Evolutionary conservation across 305 asterid species (phyloP).

Genomic region (Fraxinus nigra): DNA sequence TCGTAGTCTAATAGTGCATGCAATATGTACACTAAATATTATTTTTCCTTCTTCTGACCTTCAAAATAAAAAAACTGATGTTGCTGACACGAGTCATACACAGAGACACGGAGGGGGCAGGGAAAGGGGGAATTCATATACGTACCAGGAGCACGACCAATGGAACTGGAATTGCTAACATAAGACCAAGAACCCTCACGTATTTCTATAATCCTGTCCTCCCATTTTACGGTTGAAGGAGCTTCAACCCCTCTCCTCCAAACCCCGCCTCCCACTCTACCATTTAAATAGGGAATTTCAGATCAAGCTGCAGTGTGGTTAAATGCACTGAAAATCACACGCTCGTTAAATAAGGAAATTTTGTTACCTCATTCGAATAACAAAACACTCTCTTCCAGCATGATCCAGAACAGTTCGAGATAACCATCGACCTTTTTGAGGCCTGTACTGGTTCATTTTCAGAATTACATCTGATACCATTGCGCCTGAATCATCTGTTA

Average conservation of each 20-base stretch:
- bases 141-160: constrained; percentile 87
- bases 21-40: background rate
- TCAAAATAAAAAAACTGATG: background rate
- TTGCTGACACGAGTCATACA: background rate
- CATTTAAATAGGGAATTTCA: constrained; percentile 2
- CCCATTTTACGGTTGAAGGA: constrained; percentile 77
- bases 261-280: constrained; percentile 77
- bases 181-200: constrained; percentile 92
- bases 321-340: background rate
- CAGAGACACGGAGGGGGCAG: background rate
- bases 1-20: background rate
- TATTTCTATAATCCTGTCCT: constrained; percentile 69
- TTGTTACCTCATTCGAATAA: constrained; percentile 68
- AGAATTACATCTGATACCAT: constrained; percentile 89
- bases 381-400: constrained; percentile 89
- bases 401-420: constrained; percentile 87
- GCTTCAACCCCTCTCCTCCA: constrained; percentile 91
- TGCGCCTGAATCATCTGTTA: constrained; percentile 86
- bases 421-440: constrained; percentile 92
- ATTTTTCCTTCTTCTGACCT: background rate
- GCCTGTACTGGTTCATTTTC: constrained; percentile 72
- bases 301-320: background rate
- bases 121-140: background rate
- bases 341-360: background rate
- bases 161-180: constrained; percentile 68